Evolutionary conservation across 345 rosid genomes (phyloP), one percentile per base, ranked within the genome.

Genomic region (Linum lewisii): DNA sequence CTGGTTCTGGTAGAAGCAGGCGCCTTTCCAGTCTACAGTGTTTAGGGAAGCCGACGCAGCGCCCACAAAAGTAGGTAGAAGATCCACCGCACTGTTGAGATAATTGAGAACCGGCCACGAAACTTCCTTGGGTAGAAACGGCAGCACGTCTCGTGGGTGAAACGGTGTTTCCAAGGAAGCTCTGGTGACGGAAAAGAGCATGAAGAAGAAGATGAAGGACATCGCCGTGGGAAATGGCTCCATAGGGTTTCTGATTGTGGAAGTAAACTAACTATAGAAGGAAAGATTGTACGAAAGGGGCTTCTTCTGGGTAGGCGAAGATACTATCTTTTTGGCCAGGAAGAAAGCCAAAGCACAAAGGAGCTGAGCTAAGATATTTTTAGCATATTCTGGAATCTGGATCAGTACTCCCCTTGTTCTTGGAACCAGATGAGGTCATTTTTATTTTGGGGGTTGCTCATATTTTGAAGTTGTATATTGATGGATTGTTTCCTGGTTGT

Each of bases 31-130:
- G 51, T 70, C 67, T 0, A 76, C 75, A 32, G 70, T 59, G 62
- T 42, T 69, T 60, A 77, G 82, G 22, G n/a, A 10, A 34, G 88
- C 37, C 15, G 89, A 68, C 20, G 87, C 95, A 25, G 94, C 61
- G 51, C 97, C 99, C 16, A 93, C 96, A 63, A 84, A 93, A 49
- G 84, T 60, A 1, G 97, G 99, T 49, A 93, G 69, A 60, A 88
- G 83, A 65, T 93, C 99, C 24, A 76, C 82, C 18, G 97, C 70
- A 4, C 82, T 54, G 44, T 73, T 64, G 49, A 93, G 76, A 62
- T 76, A 70, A 69, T 82, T 81, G 61, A 93, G 83, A 58, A 93
- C 60, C 38, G 94, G 94, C 97, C 99, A 85, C 0, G 97, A 79
- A 26, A 85, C 72, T 59, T 83, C 84, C 57, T 82, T 68, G 0